Base-by-base conservation (phyloP, 108 stramenopile species). In the Skeletonema grethae region DNA sequence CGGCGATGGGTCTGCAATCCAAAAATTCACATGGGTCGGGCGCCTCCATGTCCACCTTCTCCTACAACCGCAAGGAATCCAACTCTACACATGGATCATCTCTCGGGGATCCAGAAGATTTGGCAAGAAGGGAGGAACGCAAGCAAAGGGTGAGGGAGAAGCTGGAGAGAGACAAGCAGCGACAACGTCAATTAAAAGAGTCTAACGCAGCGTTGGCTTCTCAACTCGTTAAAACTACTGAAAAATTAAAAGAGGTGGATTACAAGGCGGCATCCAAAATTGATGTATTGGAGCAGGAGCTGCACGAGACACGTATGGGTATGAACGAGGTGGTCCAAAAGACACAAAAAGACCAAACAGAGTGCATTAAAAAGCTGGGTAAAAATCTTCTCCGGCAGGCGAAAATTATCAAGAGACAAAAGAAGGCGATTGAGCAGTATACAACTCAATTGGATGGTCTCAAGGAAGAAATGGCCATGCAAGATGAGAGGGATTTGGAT, bases 391-490 rank as follows among this genome's bases (percentile, higher is more conserved):
- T 79, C 13, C 65, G 71, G 16, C 78, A 79, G 60, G 78, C 78
- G 1, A 71, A 79, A 55, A 66, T 79, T 22, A 79, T 79, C 43
- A 72, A 79, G 41, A 46, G 57, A 38, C 71, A 72, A 11, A 67
- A 63, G 67, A 53, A 36, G 53, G 70, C 71, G 8, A 67, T 73
- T 25, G 66, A 67, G 53, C 65, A 73, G 53, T 79, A 73, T 18
- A 57, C 62, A 31, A 79, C 73, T 9, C 71, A 73, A 41, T 43
- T 79, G 38, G 78, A 72, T 38, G 71, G 57, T 1, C 55, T 72
- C 29, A 63, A 41, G 28, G 78, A 79, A 50, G 78, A 79, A 50
- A 73, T 79, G 78, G 78, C 78, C 30, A 79, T 79, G 78, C 78
- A 79, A 59, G 78, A 79, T 36, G 78, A 79, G 53, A 28, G 78